Base-by-base conservation (phyloP, 2,329 filamentous ascomycete species). In the Aureobasidium sp. region DNA sequence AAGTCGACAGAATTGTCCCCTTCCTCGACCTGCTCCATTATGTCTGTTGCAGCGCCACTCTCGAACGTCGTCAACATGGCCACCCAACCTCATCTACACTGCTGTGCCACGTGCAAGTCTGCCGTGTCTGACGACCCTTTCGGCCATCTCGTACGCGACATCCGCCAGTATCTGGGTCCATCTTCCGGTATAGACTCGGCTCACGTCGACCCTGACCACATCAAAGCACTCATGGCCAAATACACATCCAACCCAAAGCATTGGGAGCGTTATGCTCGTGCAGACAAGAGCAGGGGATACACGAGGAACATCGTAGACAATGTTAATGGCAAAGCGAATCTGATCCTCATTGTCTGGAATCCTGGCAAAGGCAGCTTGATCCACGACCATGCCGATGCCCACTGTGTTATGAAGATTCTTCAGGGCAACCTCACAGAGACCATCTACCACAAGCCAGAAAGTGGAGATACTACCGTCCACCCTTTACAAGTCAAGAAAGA, bases 331-430 rank as follows among this genome's bases (percentile, higher is more conserved):
- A 90, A 89, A 74, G 87, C 85, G 70, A 90, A 90, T 69, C 73
- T 90, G 89, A 83, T 96, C 65, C 84, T 96, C 52, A 84, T 96
- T 44, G 91, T 96, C 42, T 97, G 92, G 92, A 87, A 86, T 17
- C 91, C 92, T 0, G 88, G 89, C 57, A 90, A 90, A 76, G 84
- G 84, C 41, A 93, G 88, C 69, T 87, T 89, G 12, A 91, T 97
- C 71, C 92, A 97, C 72, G 92, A 97, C 63, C 79, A 81, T 68
- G 77, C 78, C 47, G 90, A 93, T 65, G 90, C 91, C 42, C 92
- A 96, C 73, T 97, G 92, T 75, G 79, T 96, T 68, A 96, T 96
- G 90, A 96, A 87, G 74, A 86, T 93, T 67, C 82, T 96, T 65
- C 86, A 85, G 68, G 92, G 92, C 49, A 82, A 80, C 65, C 78